Base-by-base conservation (phyloP, 2,329 filamentous ascomycete genomes). In the Ramularia endophylla region DNA sequence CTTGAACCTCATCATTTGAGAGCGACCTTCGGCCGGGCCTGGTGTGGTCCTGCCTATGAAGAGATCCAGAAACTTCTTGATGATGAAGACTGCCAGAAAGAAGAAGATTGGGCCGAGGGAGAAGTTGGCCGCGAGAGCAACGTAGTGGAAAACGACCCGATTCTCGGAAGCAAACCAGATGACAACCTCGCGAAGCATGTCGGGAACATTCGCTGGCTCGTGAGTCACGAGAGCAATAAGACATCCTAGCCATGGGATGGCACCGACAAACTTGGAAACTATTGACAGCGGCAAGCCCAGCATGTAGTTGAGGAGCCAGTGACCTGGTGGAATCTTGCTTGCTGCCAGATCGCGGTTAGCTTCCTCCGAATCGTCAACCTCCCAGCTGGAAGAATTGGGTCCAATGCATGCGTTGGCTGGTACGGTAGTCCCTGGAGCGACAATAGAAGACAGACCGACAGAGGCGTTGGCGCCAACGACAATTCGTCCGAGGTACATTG, bases 361-460 rank as follows among this genome's bases (percentile, higher is more conserved):
- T 49, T 76, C 71, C 36, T 58, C 53, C 8, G 64, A 61, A 45
- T 73, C 71, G 16, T 65, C 54, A 17, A 69, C 57, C 51, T 78
- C 75, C 72, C 74, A 77, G 52, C 72, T 77, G 0, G 74, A 77
- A 1, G 74, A 76, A 56, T 77, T 78, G 6, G 72, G 66, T 1
- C 75, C 75, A 18, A 79, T 70, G 57, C 71, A 77, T 2, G 69
- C 69, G 43, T 69, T 62, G 4, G 69, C 64, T 0, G 73, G 72
- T 1, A 78, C 49, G 5, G 47, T 57, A 0, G 73, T 66, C 1
- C 75, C 75, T 1, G 75, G 66, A 0, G 74, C 71, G 2, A 78
- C 57, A 32, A 74, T 67, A 1, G 73, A 71, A 3, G 68, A 63
- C 3, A 70, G 50, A 5, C 75, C 74, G 4, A 78, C 61, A 2